Evolutionary conservation across 495 filamentous ascomycete species (phyloP), one percentile per base, ranked within the genome.

Genomic region (Penicillium canariense): DNA sequence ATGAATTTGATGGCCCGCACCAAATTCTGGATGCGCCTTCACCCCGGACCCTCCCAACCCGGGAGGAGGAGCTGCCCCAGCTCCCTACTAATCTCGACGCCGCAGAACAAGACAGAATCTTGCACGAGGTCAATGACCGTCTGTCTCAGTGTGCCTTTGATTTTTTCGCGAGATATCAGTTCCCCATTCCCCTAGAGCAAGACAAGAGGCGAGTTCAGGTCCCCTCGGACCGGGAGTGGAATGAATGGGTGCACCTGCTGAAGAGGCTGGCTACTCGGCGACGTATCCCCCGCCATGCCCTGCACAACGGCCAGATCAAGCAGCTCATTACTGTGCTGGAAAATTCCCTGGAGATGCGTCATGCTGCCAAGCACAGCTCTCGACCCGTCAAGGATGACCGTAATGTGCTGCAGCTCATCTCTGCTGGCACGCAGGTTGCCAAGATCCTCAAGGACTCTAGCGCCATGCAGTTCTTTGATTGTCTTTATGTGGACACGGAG

Each of bases 281-380:
- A 25, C 83, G 89, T 39, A 93, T 95, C 58, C 90, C 90, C 15
- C 85, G 89, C 17, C 77, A 88, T 47, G 86, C 91, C 11, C 74
- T 95, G 31, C 91, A 95, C 73, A 89, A 92, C 68, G 86, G 88
- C 55, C 89, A 93, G 70, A 95, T 95, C 73, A 92, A 91, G 68
- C 87, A 92, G 68, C 80, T 92, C 65, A 86, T 90, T 52, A 91
- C 88, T 36, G 82, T 91, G 25, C 70, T 93, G 67, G 87, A 91
- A 62, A 91, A 91, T 62, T 90, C 87, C 51, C 72, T 91, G 70
- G 88, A 91, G 74, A 89, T 91, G 87, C 82, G 89, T 53, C 89
- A 92, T 64, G 84, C 85, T 60, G 87, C 88, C 39, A 90, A 90
- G 76, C 87, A 91, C 70, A 88, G 90, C 68, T 86, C 84, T 43